phyloP scores from a whole-genome alignment of 306 rosid genomes.

The Pueraria montana region DNA sequence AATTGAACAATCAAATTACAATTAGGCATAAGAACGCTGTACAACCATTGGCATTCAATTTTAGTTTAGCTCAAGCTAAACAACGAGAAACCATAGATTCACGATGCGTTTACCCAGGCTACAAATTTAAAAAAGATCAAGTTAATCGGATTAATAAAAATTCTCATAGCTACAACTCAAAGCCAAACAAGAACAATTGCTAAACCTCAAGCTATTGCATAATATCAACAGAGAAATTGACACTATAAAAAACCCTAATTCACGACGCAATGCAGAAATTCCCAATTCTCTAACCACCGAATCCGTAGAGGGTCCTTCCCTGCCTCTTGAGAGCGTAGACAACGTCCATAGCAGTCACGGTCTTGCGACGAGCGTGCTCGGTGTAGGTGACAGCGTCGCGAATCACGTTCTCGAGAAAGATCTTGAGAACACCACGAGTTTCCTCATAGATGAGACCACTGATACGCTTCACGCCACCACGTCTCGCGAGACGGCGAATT shows the following conservation, averaged over 20 bases:
- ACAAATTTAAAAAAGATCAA: background rate
- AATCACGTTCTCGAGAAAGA: constrained; percentile 66
- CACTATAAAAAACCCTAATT: constrained; percentile 6
- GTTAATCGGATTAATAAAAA: too few species aligned
- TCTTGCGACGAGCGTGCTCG: constrained; percentile 72
- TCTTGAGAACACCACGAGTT: constrained; percentile 69
- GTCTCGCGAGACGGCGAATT: constrained; percentile 65
- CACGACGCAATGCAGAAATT: background rate
- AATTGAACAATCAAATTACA: too few species aligned
- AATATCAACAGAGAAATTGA: constrained; percentile 27
- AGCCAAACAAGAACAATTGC: background rate
- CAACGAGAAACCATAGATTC: background rate
- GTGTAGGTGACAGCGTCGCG: constrained; percentile 72
- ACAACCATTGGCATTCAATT: too few species aligned
- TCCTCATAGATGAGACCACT: constrained; percentile 71
- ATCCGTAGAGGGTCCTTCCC: constrained; percentile 69
- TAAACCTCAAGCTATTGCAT: background rate
- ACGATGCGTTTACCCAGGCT: too few species aligned
- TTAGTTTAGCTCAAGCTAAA: background rate
- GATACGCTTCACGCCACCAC: constrained; percentile 71
- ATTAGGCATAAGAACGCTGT: too few species aligned
- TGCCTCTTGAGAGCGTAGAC: constrained; percentile 74
- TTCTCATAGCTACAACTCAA: background rate
- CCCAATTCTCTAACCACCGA: constrained; percentile 57
- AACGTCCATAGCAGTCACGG: constrained; percentile 73